Evolutionary conservation across 108 stramenopile species (phyloP).

Genomic region (Nitzschia palea): DNA sequence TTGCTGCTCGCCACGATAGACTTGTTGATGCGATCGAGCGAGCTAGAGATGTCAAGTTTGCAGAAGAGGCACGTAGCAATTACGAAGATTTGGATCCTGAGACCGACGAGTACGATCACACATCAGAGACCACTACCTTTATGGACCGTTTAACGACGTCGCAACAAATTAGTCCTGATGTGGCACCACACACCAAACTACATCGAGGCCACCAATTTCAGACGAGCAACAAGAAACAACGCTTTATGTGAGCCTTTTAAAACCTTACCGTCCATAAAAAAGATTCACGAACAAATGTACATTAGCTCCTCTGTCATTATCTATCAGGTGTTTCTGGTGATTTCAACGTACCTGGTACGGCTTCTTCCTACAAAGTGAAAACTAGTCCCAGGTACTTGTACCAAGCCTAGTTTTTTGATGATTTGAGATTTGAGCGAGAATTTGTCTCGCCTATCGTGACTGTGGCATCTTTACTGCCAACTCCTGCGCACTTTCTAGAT

Average conservation of each 20-base stretch:
- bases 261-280: too few relatives aligned
- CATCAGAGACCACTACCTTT: neutral
- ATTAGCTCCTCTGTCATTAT: too few relatives aligned
- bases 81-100: constrained; percentile 4
- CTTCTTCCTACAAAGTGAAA: too few relatives aligned
- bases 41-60: constrained; percentile 50
- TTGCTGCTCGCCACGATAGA: constrained; percentile 63
- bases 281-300: too few relatives aligned
- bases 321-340: too few relatives aligned
- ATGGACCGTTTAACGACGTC: neutral
- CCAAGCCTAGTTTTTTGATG: too few relatives aligned
- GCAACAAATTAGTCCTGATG: constrained; percentile 5
- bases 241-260: neutral
- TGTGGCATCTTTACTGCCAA: too few relatives aligned
- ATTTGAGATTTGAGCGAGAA: too few relatives aligned
- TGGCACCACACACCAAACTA: neutral
- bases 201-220: neutral
- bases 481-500: too few relatives aligned
- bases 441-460: too few relatives aligned
- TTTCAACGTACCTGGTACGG: too few relatives aligned
- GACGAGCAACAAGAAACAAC: neutral
- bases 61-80: constrained; percentile 30
- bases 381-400: too few relatives aligned
- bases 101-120: neutral
- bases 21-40: constrained; percentile 64